A percentile compares a stretch with the other conserved stretches of the same genome.
These are phyloP conservation scores for Hypoxylon fragiforme DNA, from an alignment of 495 filamentous ascomycete species.

Conservation along the genomic window DNA sequence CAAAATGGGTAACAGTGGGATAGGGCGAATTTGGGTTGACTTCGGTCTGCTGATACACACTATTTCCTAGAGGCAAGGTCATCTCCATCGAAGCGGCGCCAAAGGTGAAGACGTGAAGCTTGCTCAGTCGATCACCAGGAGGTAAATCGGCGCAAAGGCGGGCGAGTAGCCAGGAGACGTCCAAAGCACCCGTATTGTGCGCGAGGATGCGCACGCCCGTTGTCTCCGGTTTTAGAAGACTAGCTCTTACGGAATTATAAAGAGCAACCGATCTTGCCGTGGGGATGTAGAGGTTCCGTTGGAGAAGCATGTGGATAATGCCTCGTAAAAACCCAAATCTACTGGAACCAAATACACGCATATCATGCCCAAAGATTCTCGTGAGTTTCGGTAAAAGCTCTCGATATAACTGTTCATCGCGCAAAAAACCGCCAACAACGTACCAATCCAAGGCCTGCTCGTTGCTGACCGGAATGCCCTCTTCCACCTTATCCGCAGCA, in stretches of 20 bases:
- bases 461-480: conserved; percentile 31
- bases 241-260: conserved; percentile 38
- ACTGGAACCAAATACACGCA: conserved; percentile 39
- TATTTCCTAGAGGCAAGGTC: conserved; percentile 37
- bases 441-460: conserved; percentile 42
- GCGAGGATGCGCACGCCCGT: conserved; percentile 43
- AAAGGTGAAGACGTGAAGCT: conserved; percentile 51
- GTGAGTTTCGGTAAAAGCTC: conserved; percentile 35
- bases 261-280: conserved; percentile 32
- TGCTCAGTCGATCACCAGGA: conserved; percentile 34
- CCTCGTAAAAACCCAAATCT: conserved; percentile 41
- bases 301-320: conserved; percentile 35
- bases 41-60: conserved; percentile 10
- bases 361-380: conserved; percentile 40
- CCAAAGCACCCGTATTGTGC: conserved; percentile 40
- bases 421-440: conserved; percentile 39
- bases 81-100: conserved; percentile 46
- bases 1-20: conserved; percentile 44
- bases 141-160: conserved; percentile 46
- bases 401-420: conserved; percentile 15
- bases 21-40: conserved; percentile 1
- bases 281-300: conserved; percentile 36
- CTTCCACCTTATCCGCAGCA: conserved; percentile 26
- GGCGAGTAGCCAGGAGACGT: conserved; percentile 40
- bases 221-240: conserved; percentile 41